Base-by-base conservation (phyloP, 129 eudicot species). In the Centrapalus pauciflorus region DNA sequence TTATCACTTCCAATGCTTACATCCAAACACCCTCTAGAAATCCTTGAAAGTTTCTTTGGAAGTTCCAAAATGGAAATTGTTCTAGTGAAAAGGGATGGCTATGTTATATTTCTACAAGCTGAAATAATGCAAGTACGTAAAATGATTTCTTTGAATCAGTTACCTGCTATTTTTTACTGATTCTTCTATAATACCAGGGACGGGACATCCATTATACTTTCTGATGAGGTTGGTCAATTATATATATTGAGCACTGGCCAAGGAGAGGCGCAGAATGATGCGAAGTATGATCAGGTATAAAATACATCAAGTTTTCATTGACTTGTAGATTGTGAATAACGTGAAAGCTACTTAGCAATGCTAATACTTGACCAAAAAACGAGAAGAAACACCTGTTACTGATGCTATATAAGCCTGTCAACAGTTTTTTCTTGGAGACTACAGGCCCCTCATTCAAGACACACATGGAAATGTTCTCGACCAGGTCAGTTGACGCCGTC, bases 401-500 rank as follows among this genome's bases (percentile, higher is more conserved):
- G 76, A 70, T 66, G 13, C 49, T 45, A 33, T 67, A 40, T 66
- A 45, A 69, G 55, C 61, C 12, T 66, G 41, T 66, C 43, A 64
- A 77, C 91, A 93, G 99, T 93, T 93, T 70, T 93, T 93, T 59
- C 88, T 93, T 55, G 99, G 99, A 71, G 99, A 93, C 68, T 93
- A 93, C 88, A 87, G 96, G 16, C 99, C 96, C 54, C 90, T 93
- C 66, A 73, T 93, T 58, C 92, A 82, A 50, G 99, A 93, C 59
- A 77, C 95, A 41, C 85, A 82, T 76, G 98, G 98, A 60, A 93
- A 88, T 82, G 95, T 89, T 60, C 89, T 93, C 51, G 98, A 93
- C 67, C 98, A 93, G 89, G 98, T 93, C 72, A 65, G 81, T 70
- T 40, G 16, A 37, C 38, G 7, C 19, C 46, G 12, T 66, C 73